These are phyloP conservation scores for Plenodomus biglobosus DNA, from an alignment of 2,329 filamentous ascomycete species.

Conservation along the genomic window DNA sequence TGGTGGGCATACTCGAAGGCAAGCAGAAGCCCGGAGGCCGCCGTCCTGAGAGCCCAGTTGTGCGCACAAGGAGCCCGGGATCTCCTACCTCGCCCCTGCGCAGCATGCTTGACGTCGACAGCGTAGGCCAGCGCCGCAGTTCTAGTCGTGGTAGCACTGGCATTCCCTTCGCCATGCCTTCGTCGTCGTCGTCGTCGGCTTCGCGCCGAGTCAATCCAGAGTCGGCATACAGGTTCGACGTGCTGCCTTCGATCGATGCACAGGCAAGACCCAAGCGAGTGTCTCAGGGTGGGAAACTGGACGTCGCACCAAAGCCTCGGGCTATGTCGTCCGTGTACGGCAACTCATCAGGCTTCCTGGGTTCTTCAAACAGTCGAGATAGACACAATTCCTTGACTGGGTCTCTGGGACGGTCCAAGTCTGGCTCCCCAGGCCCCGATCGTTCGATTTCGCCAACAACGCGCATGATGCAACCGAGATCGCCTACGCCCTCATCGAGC, in stretches of 20 bases:
- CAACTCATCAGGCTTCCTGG: conserved; percentile 25
- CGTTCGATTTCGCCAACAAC: conserved; percentile 44
- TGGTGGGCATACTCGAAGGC: conserved; percentile 68
- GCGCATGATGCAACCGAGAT: conserved; percentile 51
- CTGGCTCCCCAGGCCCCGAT: conserved; percentile 43
- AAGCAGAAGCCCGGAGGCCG: conserved; percentile 27
- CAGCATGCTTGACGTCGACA: conserved; percentile 44
- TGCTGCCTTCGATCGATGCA: conserved; percentile 49
- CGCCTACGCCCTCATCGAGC: conserved; percentile 44
- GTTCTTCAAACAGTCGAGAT: conserved; percentile 27
- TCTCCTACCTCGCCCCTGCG: conserved; percentile 58
- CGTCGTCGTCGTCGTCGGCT: conserved; percentile 28
- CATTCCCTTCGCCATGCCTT: conserved; percentile 32
- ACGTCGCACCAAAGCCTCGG: conserved; percentile 36
- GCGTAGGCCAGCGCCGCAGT: conserved; percentile 36
- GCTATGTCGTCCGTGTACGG: conserved; percentile 52
- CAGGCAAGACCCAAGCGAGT: conserved; percentile 48
- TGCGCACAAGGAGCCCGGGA: conserved; percentile 60
- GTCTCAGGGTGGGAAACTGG: conserved; percentile 47
- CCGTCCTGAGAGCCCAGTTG: conserved; percentile 32
- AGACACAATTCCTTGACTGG: conserved; percentile 47
- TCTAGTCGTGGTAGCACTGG: conserved; percentile 37
- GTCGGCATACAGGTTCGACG: conserved; percentile 49
- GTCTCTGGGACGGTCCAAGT: conserved; percentile 41
- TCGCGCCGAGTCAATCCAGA: conserved; percentile 44